Base-by-base conservation (phyloP, 257 asterid species). In the Galeopsis tetrahit region DNA sequence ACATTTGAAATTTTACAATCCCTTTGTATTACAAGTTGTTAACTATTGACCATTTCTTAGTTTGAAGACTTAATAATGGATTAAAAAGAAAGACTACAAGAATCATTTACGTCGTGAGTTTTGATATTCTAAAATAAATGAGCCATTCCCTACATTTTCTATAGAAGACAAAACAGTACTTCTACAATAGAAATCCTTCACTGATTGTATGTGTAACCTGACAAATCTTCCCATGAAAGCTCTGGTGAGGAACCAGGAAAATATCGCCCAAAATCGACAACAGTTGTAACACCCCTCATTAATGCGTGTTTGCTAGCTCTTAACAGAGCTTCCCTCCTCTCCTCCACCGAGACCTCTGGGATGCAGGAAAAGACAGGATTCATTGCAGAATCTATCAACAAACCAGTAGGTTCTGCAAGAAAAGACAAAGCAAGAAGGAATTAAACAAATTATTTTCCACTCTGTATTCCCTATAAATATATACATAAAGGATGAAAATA, bases 371-470 rank as follows among this genome's bases (percentile, higher is more conserved):
- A 69, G 66, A 94, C 83, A 71, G 84, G 95, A 84, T 87, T 87
- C 99, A 94, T 94, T 15, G 97, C 97, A 77, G 97, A 89, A 83
- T 94, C 99, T 77, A 91, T 80, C 86, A 94, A 74, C 82, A 91
- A 77, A 64, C 99, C 99, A 74, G 93, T 86, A 51, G 96, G 93
- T 69, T 89, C 99, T 94, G 96, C 90, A 80, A 43, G 74, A 60
- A 53, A 84, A n/a, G 34, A 46, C 56, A 64, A 39, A 79, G 21
- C 42, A 64, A 79, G 17, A 74, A 73, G 77, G 71, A 71, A 71
- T 71, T 65, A 15, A 79, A 56, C 43, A 38, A 28, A 51, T 59
- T 10, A 57, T 46, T 53, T 39, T 13, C 65, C 57, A 56, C 34
- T 69, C 39, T 36, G 67, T 52, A 17, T 68, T 57, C 46, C 38